These are phyloP conservation scores for Daldinia concentrica DNA, from an alignment of 495 filamentous ascomycete species.

Conservation along the genomic window DNA sequence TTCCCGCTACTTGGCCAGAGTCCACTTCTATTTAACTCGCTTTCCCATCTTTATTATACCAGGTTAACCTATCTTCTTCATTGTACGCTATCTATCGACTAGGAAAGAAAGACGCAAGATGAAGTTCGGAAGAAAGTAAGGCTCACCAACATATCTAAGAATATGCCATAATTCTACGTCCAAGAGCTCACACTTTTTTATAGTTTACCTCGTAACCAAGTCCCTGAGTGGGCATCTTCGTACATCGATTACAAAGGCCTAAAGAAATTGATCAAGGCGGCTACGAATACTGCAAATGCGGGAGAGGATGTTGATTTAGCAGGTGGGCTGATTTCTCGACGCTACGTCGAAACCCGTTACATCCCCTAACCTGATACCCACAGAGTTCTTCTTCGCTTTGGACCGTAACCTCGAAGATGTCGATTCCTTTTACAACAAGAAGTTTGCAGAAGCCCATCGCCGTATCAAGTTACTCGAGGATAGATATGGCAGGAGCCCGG, in stretches of 20 bases:
- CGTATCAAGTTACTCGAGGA: constrained; percentile 85
- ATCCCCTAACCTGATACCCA: constrained; percentile 46
- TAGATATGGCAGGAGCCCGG: constrained; percentile 73
- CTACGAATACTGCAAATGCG: constrained; percentile 66
- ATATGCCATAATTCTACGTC: background rate
- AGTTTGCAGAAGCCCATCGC: constrained; percentile 81
- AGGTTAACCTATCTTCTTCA: constrained; percentile 1
- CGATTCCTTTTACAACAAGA: constrained; percentile 95
- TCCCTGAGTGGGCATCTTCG: constrained; percentile 90
- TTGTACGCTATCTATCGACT: background rate
- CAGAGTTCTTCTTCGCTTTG: constrained; percentile 93
- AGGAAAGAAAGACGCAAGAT: constrained; percentile 53
- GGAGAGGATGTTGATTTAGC: constrained; percentile 83
- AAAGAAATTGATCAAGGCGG: constrained; percentile 92
- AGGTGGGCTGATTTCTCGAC: constrained; percentile 53
- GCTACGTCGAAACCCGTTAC: constrained; percentile 36
- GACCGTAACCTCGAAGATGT: constrained; percentile 97
- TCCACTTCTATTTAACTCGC: background rate
- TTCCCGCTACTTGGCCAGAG: constrained; percentile 1
- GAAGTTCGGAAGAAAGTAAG: constrained; percentile 83
- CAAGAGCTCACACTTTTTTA: constrained; percentile 38
- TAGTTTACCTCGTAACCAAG: constrained; percentile 89
- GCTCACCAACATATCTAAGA: background rate
- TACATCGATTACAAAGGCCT: constrained; percentile 97
- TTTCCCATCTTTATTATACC: constrained; percentile 2